These are phyloP conservation scores for Citrus inodora DNA, from an alignment of 345 rosid genomes.

Conservation along the genomic window DNA sequence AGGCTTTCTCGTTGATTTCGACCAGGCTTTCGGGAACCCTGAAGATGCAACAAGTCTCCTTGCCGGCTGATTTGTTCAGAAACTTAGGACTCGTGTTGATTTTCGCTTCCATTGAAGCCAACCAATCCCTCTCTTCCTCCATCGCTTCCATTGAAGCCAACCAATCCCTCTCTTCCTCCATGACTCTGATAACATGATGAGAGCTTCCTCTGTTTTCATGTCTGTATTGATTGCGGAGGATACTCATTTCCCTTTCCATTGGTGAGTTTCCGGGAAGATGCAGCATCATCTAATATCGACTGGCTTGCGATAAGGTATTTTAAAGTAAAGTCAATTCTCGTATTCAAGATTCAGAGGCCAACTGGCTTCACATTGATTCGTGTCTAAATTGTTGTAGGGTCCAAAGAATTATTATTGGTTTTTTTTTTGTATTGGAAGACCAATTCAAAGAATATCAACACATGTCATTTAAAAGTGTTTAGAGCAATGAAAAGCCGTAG, in stretches of 20 bases:
- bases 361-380: neutral
- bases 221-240: neutral
- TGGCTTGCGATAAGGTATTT: neutral
- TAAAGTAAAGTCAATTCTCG: no score
- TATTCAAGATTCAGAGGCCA: neutral
- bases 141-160: constrained; percentile 10
- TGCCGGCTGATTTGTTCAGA: constrained; percentile 33
- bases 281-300: neutral
- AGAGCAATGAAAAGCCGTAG: no score
- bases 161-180: neutral
- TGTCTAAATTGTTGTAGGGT: neutral
- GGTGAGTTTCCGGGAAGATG: neutral
- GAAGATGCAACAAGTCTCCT: constrained; percentile 40
- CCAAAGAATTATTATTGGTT: neutral
- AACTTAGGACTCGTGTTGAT: constrained; percentile 19
- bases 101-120: constrained; percentile 15
- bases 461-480: no score
- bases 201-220: neutral
- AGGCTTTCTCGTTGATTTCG: constrained; percentile 29
- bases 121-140: neutral
- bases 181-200: neutral
- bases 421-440: neutral
- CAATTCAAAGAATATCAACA: no score
- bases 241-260: neutral
- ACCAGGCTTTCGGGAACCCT: constrained; percentile 40